A percentile compares a stretch with the other conserved stretches of the same genome.
phyloP scores from a whole-genome alignment of 495 filamentous ascomycete species.

The Neurospora hispaniola region DNA sequence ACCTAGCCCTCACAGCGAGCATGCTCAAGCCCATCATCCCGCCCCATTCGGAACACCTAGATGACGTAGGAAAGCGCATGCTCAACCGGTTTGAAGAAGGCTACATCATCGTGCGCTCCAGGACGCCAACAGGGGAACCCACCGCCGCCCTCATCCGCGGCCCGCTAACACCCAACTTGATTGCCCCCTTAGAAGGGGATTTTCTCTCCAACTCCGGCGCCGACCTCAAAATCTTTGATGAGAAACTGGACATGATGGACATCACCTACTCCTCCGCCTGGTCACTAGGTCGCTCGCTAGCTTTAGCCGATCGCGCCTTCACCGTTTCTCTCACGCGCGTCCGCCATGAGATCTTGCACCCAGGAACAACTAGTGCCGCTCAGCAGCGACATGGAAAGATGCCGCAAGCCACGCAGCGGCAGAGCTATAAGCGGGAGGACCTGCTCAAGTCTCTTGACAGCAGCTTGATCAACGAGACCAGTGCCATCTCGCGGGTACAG shows the following conservation, averaged over 20 bases:
- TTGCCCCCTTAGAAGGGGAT: constrained; percentile 5
- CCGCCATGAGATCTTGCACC: constrained; percentile 7
- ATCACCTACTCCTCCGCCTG: constrained; percentile 37
- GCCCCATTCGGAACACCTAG: background rate
- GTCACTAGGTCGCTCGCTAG: constrained; percentile 32
- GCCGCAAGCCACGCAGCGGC: background rate
- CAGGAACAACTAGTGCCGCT: background rate
- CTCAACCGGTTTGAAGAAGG: constrained; percentile 26
- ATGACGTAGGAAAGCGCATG: background rate
- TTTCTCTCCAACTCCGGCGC: constrained; percentile 23
- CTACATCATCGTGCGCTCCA: constrained; percentile 27
- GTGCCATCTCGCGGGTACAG: background rate
- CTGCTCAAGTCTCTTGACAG: background rate
- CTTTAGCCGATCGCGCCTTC: constrained; percentile 21
- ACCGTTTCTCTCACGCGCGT: constrained; percentile 17
- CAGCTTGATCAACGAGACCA: background rate
- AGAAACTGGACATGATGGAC: constrained; percentile 34
- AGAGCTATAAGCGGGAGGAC: background rate
- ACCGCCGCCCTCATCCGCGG: constrained; percentile 33
- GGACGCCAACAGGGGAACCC: constrained; percentile 30
- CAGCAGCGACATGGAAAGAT: background rate
- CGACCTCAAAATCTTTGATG: constrained; percentile 38
- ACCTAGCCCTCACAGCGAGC: background rate
- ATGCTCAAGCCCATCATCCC: background rate
- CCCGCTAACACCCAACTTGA: constrained; percentile 23